Evolutionary conservation across 2,329 filamentous ascomycete genomes (phyloP), one percentile per base, ranked within the genome.

Genomic region (Venturia aucupariae): DNA sequence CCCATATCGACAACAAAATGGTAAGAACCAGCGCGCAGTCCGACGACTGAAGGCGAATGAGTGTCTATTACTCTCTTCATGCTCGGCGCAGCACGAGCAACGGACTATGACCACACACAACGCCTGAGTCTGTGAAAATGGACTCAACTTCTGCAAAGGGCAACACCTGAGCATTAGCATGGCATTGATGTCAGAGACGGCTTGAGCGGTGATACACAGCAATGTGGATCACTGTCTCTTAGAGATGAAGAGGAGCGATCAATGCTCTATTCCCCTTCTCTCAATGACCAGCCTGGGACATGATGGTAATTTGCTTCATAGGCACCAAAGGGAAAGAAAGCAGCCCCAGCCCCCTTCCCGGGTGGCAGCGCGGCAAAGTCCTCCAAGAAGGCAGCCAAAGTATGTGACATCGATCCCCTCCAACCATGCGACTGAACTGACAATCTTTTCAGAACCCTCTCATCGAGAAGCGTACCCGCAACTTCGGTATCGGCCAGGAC

Each of bases 401-500:
- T 97, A 79, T 78, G 89, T 27, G 44, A 11, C n/a, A 38, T 30
- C 64, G n/a, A 27, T 61, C 46, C 7, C 44, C 27, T 27, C 38
- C 59, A 13, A 30, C 13, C 15, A 30, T 27, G 42, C 19, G 10
- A 24, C 4, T 24, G 22, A 62, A 59, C 65, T 68, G 41, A 69
- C 63, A 60, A 38, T n/a, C 65, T 61, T 67, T 62, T 69, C 22
- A 99, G 94, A 99, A 97, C 88, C 94, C 94, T 79, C 92, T 99
- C 78, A 87, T 99, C 81, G 94, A 99, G 91, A 96, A 94, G 86
- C 90, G 92, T 75, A 82, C 91, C 75, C 90, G 90, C 78, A 99
- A 99, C 91, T 99, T 86, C 81, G 94, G 93, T 78, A 96, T 99
- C 78, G 94, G 94, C 78, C 92, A 97, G 86, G 93, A 97, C 82